These are phyloP conservation scores for Oryza nivara DNA, from an alignment of 176 grass and related monocot species.

Conservation along the genomic window DNA sequence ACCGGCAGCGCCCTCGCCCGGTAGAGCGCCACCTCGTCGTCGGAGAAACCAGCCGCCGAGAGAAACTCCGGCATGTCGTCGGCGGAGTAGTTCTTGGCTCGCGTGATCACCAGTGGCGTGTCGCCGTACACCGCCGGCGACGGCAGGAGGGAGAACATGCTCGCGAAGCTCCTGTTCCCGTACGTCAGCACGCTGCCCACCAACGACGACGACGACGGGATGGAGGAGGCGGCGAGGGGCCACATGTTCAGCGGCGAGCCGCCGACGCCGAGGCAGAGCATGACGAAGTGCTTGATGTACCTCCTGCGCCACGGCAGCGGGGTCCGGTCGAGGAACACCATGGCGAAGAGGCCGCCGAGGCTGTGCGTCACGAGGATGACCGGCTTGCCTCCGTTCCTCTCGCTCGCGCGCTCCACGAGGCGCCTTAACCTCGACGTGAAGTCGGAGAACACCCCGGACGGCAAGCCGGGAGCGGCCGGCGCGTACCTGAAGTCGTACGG, in stretches of 20 bases:
- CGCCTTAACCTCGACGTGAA: not conserved
- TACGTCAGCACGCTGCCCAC: not conserved
- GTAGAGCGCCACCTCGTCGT: not conserved
- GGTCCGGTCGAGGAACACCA: not conserved
- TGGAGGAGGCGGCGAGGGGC: not conserved
- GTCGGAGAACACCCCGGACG: not conserved
- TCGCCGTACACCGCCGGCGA: constrained; percentile 14
- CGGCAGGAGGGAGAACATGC: not conserved
- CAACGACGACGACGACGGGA: not conserved
- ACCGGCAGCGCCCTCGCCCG: not conserved
- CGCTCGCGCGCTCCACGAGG: not conserved
- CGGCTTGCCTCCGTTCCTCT: not conserved
- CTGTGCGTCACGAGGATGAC: constrained; percentile 24
- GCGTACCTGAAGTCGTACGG: not conserved
- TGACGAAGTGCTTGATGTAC: constrained; percentile 21
- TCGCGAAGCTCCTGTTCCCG: not conserved
- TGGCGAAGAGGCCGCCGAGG: not conserved
- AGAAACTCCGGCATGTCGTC: not conserved
- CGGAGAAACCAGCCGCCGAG: not conserved
- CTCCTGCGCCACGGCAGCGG: constrained; percentile 20
- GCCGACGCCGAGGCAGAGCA: not conserved
- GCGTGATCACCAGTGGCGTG: constrained; percentile 11
- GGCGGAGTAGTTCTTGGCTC: not conserved
- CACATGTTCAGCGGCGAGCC: not conserved
- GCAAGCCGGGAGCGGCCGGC: not conserved